Base-by-base conservation (phyloP, 192 early-diverging fungal genomes). In the Backusella parvicylindrica region DNA sequence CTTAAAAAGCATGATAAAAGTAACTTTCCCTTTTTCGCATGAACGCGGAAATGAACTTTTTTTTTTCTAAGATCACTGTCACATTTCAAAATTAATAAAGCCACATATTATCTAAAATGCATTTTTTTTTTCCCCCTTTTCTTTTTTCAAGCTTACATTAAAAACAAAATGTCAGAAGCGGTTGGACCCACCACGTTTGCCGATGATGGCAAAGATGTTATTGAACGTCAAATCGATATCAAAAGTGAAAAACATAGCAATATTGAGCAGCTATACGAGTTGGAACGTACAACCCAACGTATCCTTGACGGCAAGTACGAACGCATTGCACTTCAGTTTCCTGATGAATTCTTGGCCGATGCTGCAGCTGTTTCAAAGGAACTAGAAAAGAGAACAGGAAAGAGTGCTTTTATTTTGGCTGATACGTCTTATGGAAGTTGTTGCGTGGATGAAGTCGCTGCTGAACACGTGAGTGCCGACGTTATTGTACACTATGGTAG, bases 361-460 rank as follows among this genome's bases (percentile, higher is more conserved):
- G 86, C 96, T 1, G 88, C 91, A 2, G 71, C 84, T 13, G 89
- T 98, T 0, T 87, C 89, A 0, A 72, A 72, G 2, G 50, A 79
- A 38, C 81, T 98, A 67, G 76, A 83, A 35, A 60, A 84, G 21
- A 79, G 82, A 65, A 84, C 89, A 1, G 72, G 67, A n/a, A 78
- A 77, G 7, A 74, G 83, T 2, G 74, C 95, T 47, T 97, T 90
- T 79, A 86, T 98, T 30, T 81, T 99, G 35, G 98, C 94, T 18
- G 98, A 99, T 75, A 98, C 98, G 0, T 95, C 97, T 16, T 97
- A 95, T 76, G 98, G 98, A 71, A 94, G 94, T 81, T 99, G 98
- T 81, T 99, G 98, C 79, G 95, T 98, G 1, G 98, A 99, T 79
- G 95, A 97, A 75, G 92, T 99, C 1, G 97, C 98, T 26, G 96